Evolutionary conservation across 2,329 filamentous ascomycete genomes (phyloP).

Genomic region (Cercospora nicotianae): DNA sequence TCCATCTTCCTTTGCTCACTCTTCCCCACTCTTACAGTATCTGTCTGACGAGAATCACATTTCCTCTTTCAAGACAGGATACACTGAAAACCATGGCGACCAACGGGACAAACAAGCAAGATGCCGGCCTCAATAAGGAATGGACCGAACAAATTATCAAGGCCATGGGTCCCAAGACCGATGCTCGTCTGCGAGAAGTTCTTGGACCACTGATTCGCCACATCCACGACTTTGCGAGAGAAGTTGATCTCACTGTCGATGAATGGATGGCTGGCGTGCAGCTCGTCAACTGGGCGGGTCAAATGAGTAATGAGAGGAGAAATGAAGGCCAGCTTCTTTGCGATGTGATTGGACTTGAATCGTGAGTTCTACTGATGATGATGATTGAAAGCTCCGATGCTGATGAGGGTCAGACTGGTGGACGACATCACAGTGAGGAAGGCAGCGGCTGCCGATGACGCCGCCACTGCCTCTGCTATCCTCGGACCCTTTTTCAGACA

Average conservation of each 20-base stretch:
- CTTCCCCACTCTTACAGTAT: no score
- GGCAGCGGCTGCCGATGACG: constrained; percentile 51
- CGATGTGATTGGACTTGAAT: constrained; percentile 59
- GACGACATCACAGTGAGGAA: constrained; percentile 77
- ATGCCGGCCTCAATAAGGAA: constrained; percentile 21
- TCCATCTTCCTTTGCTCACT: background rate
- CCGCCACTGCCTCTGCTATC: constrained; percentile 72
- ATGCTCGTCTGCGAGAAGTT: constrained; percentile 40
- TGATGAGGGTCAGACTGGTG: constrained; percentile 56
- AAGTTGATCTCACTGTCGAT: constrained; percentile 59
- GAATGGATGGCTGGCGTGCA: constrained; percentile 60
- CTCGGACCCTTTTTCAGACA: constrained; percentile 82
- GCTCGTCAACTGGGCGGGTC: constrained; percentile 61
- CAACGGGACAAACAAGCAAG: constrained; percentile 53
- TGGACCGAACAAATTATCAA: constrained; percentile 40
- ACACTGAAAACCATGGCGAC: constrained; percentile 1
- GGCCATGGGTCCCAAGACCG: constrained; percentile 40
- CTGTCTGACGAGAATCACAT: background rate
- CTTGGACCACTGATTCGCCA: constrained; percentile 55
- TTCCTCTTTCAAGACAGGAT: background rate
- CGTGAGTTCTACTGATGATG: no score
- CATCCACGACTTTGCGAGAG: constrained; percentile 60
- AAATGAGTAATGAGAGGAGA: constrained; percentile 62
- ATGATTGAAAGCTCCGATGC: no score
- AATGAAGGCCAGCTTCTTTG: constrained; percentile 64